phyloP scores from a whole-genome alignment of 495 filamentous ascomycete genomes.

The Hypomontagnella monticulosa region DNA sequence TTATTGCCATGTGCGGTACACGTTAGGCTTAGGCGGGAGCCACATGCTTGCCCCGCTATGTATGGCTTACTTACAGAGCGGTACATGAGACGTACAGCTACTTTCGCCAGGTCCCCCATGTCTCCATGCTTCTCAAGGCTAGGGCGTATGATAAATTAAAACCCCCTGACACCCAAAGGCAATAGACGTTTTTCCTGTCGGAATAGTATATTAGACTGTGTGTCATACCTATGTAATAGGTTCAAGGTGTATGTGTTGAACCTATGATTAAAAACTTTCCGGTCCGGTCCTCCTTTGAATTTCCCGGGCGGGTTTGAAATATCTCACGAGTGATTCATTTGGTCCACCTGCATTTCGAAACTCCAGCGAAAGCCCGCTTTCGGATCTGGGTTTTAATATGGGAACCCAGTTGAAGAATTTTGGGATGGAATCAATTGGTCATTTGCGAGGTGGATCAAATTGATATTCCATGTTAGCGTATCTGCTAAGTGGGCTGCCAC shows the following conservation, averaged over 20 bases:
- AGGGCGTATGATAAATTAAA: slow-evolving; percentile 25
- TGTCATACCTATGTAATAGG: slow-evolving; percentile 12
- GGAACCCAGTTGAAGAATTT: slow-evolving; percentile 36
- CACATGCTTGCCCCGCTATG: slow-evolving; percentile 36
- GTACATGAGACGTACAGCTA: slow-evolving; percentile 30
- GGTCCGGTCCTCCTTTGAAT: slow-evolving; percentile 10
- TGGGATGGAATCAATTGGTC: slow-evolving; percentile 40
- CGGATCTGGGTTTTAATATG: slow-evolving; percentile 35
- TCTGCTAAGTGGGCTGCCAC: slow-evolving; percentile 41
- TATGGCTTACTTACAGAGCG: slow-evolving; percentile 34
- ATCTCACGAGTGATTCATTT: slow-evolving; percentile 5
- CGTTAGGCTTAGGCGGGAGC: slow-evolving; percentile 22
- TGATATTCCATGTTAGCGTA: slow-evolving; percentile 36
- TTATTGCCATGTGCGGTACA: slow-evolving; percentile 1
- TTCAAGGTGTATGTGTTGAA: slow-evolving; percentile 8
- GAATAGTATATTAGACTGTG: slow-evolving; percentile 23
- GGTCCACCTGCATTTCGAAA: slow-evolving; percentile 21
- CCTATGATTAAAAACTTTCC: slow-evolving; percentile 23
- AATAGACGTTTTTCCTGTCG: slow-evolving; percentile 15
- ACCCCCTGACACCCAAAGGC: slow-evolving; percentile 28
- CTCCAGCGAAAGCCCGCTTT: slow-evolving; percentile 30
- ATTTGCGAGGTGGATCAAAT: slow-evolving; percentile 31
- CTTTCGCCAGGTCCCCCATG: slow-evolving; percentile 23
- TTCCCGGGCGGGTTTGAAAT: slow-evolving; percentile 4
- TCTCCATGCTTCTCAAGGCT: slow-evolving; percentile 17